Percentiles rank a stretch among this genome's conserved stretches.
Evolutionary conservation across 2,329 filamentous ascomycete genomes (phyloP).

Genomic region (Epichloe brachyelytri): DNA sequence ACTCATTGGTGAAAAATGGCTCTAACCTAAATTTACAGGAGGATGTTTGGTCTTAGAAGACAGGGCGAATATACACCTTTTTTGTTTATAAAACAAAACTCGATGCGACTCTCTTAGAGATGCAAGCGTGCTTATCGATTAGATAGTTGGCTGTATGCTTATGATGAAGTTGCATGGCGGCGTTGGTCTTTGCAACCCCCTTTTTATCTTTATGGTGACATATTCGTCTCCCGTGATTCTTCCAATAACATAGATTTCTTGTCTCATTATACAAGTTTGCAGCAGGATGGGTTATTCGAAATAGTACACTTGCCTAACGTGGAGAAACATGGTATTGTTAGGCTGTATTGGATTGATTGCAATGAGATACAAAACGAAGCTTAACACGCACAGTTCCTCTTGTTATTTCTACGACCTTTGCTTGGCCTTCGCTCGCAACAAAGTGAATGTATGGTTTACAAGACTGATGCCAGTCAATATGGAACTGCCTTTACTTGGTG

Average conservation of each 20-base stretch:
- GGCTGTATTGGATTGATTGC: no score
- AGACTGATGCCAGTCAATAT: no score
- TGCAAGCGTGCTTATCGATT: not conserved
- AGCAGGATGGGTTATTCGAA: not conserved
- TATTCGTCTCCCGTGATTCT: not conserved
- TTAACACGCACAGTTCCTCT: no score
- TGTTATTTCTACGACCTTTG: no score
- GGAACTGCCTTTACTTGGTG: no score
- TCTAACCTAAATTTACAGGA: conserved; percentile 32
- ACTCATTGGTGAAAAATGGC: not conserved
- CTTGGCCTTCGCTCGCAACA: no score
- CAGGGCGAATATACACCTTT: conserved; percentile 1
- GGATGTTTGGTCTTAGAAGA: conserved; percentile 53
- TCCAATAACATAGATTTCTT: not conserved
- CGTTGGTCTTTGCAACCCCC: conserved; percentile 1
- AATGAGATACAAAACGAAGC: no score
- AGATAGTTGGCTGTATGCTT: not conserved
- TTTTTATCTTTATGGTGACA: not conserved
- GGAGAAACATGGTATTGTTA: no score
- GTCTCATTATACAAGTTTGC: not conserved
- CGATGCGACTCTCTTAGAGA: not conserved
- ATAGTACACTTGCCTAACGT: no score
- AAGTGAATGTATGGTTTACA: no score
- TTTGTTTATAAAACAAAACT: not conserved
- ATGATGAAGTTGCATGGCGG: conserved; percentile 4